phyloP scores from a whole-genome alignment of 208 protist genomes.

The Acanthamoeba healyi region DNA sequence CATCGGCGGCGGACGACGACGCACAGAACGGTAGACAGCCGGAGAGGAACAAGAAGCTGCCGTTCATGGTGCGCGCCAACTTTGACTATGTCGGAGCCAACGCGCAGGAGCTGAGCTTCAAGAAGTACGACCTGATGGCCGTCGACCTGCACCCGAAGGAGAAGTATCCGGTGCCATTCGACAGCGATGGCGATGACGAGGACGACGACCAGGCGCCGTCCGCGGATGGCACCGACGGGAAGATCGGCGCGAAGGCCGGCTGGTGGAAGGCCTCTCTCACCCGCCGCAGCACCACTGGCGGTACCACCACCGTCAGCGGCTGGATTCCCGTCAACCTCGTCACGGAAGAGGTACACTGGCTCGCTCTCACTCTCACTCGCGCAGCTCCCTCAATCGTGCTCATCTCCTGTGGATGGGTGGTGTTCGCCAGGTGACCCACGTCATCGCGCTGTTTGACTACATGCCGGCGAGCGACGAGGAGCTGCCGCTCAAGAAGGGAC shows the following conservation, averaged over 20 bases:
- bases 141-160: conserved; percentile 3
- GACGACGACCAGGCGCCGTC: neutral
- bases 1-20: neutral
- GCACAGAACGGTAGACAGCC: neutral
- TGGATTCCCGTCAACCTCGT: conserved; percentile 68
- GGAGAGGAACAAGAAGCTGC: conserved; percentile 12
- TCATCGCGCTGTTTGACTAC: conserved; percentile 64
- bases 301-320: conserved; percentile 46
- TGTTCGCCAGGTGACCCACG: conserved; percentile 21
- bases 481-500: conserved; percentile 65
- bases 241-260: neutral
- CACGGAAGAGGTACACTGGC: conserved; percentile 51
- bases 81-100: conserved; percentile 63
- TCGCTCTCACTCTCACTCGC: no score
- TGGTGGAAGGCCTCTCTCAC: conserved; percentile 68
- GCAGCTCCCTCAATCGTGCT: no score
- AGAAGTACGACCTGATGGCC: conserved; percentile 75
- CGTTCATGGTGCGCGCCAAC: conserved; percentile 71
- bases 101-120: conserved; percentile 70
- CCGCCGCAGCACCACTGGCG: conserved; percentile 56
- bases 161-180: neutral
- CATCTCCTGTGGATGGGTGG: neutral
- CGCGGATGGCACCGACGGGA: neutral
- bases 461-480: conserved; percentile 50
- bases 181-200: neutral